phyloP scores from a whole-genome alignment of 768 basidiomycete genomes.

The Russula vinacea region DNA sequence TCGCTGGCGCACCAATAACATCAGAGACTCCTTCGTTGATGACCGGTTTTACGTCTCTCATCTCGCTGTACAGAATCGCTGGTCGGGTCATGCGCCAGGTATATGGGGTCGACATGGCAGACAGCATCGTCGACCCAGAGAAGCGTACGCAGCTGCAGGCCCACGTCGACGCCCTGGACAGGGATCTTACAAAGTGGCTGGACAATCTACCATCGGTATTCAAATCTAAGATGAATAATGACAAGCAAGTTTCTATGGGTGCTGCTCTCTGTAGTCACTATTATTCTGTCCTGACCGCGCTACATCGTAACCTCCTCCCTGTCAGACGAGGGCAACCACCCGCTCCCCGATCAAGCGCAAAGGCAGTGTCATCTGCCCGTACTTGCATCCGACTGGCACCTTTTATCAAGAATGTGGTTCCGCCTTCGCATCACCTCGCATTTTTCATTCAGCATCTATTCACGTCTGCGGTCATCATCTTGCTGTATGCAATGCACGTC shows the following conservation, averaged over 20 bases:
- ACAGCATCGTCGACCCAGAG: conserved; percentile 63
- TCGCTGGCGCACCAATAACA: conserved; percentile 56
- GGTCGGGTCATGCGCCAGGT: conserved; percentile 80
- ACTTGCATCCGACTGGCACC: conserved; percentile 83
- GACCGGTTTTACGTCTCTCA: conserved; percentile 75
- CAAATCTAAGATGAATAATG: conserved; percentile 69
- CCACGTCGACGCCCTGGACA: conserved; percentile 74
- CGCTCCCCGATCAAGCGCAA: conserved; percentile 68
- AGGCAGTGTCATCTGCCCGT: conserved; percentile 80
- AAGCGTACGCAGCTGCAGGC: conserved; percentile 72
- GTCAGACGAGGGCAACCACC: conserved; percentile 69
- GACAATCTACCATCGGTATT: conserved; percentile 70
- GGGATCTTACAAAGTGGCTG: conserved; percentile 77
- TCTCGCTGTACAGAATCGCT: conserved; percentile 77
- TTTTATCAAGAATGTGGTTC: conserved; percentile 79
- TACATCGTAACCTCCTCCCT: conserved; percentile 85
- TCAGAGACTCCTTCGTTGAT: conserved; percentile 66
- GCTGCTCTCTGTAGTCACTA: conserved; percentile 86
- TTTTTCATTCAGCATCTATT: conserved; percentile 89
- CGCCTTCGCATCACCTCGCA: conserved; percentile 81
- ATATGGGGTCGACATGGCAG: conserved; percentile 75
- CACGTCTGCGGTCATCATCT: conserved; percentile 81
- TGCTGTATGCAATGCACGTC: conserved; percentile 84
- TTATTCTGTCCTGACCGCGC: conserved; percentile 81
- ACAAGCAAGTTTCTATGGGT: conserved; percentile 82